Evolutionary conservation across 208 protist species (phyloP).

Genomic region (Trypanosoma platydactyli): DNA sequence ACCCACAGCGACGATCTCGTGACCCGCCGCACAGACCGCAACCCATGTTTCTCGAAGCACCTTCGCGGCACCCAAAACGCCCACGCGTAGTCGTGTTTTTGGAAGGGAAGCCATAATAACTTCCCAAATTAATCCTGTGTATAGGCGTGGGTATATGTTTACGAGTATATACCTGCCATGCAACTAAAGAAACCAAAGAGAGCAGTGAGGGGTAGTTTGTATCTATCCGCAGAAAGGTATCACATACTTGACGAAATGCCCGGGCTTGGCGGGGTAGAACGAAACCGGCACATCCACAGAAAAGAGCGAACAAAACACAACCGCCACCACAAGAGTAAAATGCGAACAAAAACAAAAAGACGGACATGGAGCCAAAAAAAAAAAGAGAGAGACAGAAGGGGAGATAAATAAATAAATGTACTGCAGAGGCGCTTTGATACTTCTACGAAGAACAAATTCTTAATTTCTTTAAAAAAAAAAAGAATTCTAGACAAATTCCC

Average conservation of each 20-base stretch:
- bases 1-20: constrained; percentile 43
- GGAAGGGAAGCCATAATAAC: constrained; percentile 1
- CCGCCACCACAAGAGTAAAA: constrained; percentile 2
- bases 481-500: no score
- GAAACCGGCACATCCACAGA: no score
- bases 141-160: no score
- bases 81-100: constrained; percentile 37
- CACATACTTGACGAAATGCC: background rate
- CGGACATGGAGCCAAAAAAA: background rate
- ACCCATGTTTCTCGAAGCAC: constrained; percentile 40
- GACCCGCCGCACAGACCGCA: constrained; percentile 44
- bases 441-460: no score
- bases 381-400: constrained; percentile 9
- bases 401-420: background rate
- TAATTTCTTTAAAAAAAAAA: no score
- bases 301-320: background rate
- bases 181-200: background rate
- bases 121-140: background rate
- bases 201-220: background rate
- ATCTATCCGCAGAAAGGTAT: background rate
- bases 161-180: no score
- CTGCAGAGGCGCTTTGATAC: no score
- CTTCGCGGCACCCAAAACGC: constrained; percentile 46
- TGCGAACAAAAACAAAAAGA: constrained; percentile 10
- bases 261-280: no score